Base-by-base conservation (phyloP, 371 early-diverging fungal species). In the Phascolomyces articulosus region DNA sequence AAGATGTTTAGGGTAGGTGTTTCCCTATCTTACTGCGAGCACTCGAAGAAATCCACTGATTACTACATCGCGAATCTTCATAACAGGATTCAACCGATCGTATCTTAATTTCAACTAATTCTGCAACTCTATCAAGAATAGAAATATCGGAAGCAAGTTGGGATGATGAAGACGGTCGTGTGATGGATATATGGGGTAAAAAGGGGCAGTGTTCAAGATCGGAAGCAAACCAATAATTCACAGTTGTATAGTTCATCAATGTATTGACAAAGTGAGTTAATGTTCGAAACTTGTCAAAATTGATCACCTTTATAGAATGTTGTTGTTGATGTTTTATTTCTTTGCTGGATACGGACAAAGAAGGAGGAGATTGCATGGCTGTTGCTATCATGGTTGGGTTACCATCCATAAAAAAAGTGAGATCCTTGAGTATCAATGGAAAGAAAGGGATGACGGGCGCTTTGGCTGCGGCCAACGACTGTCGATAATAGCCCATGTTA, bases 401-500 rank as follows among this genome's bases (percentile, higher is more conserved):
- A 3, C 77, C 77, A 44, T 83, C 83, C 40, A 76, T 70, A n/a
- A 72, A 70, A 54, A 83, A 83, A 0, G 74, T 72, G 8, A 76
- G 44, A 41, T 83, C 83, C 57, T 83, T 83, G 40, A 80, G 69
- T 2, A 79, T 70, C 9, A 83, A 63, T 2, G 83, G 83, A 27
- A 83, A 71, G 56, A 83, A 83, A 0, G 78, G 75, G 6, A 82
- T 59, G 1, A 62, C 55, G 0, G 80, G 78, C 16, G 47, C 21
- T 54, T 70, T 71, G 2, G 72, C 71, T 7, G 53, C 24, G 27
- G 71, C 64, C 6, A 78, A 63, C 13, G 78, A 72, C 34, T 73
- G 73, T 27, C 83, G 76, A 57, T 83, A 83, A 15, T 57, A 55
- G 2, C 69, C 55, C 83, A 83, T 83, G 41, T 83, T 83, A 38